phyloP scores from a whole-genome alignment of 768 basidiomycete species.

The Pisolithus sp. region DNA sequence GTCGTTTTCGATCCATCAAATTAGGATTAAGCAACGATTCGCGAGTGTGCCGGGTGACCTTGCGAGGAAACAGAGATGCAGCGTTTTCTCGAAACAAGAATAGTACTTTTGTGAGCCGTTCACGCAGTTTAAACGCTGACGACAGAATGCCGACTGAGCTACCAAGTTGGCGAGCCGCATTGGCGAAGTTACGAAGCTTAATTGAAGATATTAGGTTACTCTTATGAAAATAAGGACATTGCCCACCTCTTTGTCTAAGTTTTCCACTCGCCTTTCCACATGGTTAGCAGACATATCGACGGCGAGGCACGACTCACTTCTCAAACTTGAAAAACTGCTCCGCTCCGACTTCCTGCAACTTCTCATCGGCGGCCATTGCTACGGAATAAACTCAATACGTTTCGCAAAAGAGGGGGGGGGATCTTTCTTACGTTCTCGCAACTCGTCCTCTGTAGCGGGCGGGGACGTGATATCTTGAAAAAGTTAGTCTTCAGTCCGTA shows the following conservation, averaged over 20 bases:
- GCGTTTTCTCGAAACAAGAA: slow-evolving; percentile 51
- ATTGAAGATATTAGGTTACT: slow-evolving; percentile 9
- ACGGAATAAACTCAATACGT: slow-evolving; percentile 7
- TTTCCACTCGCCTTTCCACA: slow-evolving; percentile 36
- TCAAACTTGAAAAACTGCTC: slow-evolving; percentile 44
- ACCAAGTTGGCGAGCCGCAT: slow-evolving; percentile 49
- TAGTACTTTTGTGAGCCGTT: slow-evolving; percentile 44
- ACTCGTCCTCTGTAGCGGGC: slow-evolving; percentile 38
- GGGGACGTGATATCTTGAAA: slow-evolving; percentile 24
- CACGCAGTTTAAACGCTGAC: slow-evolving; percentile 45
- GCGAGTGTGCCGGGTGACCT: slow-evolving; percentile 33
- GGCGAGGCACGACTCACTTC: slow-evolving; percentile 26
- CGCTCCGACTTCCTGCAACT: slow-evolving; percentile 43
- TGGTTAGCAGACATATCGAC: slow-evolving; percentile 2
- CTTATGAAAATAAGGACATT: neutral
- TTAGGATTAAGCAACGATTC: slow-evolving; percentile 34
- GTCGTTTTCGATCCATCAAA: slow-evolving; percentile 26
- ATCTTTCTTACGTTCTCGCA: slow-evolving; percentile 31
- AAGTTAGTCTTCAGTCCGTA: slow-evolving; percentile 1
- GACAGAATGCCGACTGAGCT: slow-evolving; percentile 52
- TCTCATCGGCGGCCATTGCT: slow-evolving; percentile 44
- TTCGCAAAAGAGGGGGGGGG: neutral
- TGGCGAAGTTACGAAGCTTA: slow-evolving; percentile 47
- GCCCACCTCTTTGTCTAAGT: slow-evolving; percentile 42
- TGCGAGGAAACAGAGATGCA: slow-evolving; percentile 50